Evolutionary conservation across 257 asterid species (phyloP), one percentile per base, ranked within the genome.

Genomic region (Rauvolfia tetraphylla): DNA sequence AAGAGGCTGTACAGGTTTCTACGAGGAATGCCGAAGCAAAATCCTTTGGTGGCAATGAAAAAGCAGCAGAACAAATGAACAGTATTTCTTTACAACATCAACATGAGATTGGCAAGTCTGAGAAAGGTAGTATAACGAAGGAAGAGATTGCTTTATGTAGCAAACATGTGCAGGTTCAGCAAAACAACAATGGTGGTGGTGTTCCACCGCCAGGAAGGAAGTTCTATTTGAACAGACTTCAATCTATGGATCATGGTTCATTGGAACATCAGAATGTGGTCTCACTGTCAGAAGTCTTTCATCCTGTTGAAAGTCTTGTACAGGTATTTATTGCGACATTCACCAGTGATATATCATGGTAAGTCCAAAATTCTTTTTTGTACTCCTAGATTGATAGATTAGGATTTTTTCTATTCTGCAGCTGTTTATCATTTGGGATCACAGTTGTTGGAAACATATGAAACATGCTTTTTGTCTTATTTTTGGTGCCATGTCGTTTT

Each of bases 341-440:
- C 82, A 91, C 98, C 23, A 85, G 96, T 72, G 94, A 93, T 77
- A 81, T 93, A 85, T 74, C 77, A 5, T 93, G 98, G 98, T 93
- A 85, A 76, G 91, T 74, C 68, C 49, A 38, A 25, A 61, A 5
- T 7, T 39, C 29, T 27, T 74, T 10, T 29, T 39, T 62, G 5
- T 46, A 20, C 18, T 15, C 57, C 42, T 29, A 31, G 3, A 39
- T 71, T 46, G n/a, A 33, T 25, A 69, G 22, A 1, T 53, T 23
- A 29, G 14, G 10, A 46, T 46, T 46, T 41, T 41, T 41, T 41
- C 46, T 41, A 8, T 41, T 41, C 6, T 41, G 46, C 4, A 41
- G 71, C 10, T 6, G 33, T 36, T 65, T 14, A 65, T 34, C 15
- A 7, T 1, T 25, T 18, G 27, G 48, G 44, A 20, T 34, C 18